Evolutionary conservation across 73 alveolate species (phyloP), one percentile per base, ranked within the genome.

Genomic region (Tetrahymena borealis): DNA sequence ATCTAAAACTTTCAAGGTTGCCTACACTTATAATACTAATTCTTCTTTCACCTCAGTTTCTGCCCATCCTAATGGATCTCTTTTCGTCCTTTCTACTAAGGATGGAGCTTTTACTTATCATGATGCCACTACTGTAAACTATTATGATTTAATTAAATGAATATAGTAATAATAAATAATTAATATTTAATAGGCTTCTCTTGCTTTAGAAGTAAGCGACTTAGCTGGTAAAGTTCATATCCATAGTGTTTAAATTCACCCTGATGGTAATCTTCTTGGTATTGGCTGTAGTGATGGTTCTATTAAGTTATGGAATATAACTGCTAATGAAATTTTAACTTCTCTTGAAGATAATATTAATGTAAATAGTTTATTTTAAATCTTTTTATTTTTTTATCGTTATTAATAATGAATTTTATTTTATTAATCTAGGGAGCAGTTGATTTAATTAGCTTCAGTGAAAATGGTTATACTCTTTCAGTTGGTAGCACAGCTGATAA

Each of bases 211-310:
- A 35, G 91, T 93, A 5, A 93, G 39, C 39, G 95, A 93, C 40
- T 93, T 93, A 40, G 95, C 40, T 8, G 95, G 91, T 28, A 31
- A 93, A 35, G 24, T 85, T 20, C 36, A 40, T 13, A 60, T 93
- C 33, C 32, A 91, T 40, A 78, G 93, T 35, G 38, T 93, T 39
- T 42, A 91, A 38, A 38, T 93, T 38, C 95, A 93, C 32, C 95
- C 95, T 85, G 95, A 93, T 93, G 95, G 95, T 32, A 31, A 60
- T 7, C 31, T 93, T 28, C 39, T 93, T 31, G 95, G 91, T 32
- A 39, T 93, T 4, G 95, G 95, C 12, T 85, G 91, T 32, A 32
- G 78, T 20, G 93, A 93, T 93, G 60, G 91, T 0, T 39, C 60
- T 12, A 41, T 93, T 31, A 93, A 93, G 36, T 24, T 93, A 13